These are phyloP conservation scores for Verticillium isaacii DNA, from an alignment of 2,329 filamentous ascomycete genomes.

Conservation along the genomic window DNA sequence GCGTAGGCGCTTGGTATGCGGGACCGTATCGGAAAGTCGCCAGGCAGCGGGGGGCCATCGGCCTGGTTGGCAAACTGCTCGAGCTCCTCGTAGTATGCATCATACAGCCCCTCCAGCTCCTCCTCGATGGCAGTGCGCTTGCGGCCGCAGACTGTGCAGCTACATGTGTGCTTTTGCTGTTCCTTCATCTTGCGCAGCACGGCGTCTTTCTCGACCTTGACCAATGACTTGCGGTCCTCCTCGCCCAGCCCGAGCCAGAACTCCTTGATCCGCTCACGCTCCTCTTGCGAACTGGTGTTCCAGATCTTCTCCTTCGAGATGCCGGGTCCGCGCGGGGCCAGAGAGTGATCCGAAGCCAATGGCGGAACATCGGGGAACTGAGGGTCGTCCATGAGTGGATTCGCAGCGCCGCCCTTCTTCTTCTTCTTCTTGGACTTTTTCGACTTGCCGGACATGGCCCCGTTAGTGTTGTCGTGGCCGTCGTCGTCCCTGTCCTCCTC, in stretches of 20 bases:
- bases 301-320: conserved; percentile 84
- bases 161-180: conserved; percentile 98
- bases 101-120: conserved; percentile 93
- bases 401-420: conserved; percentile 43
- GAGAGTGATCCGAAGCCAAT: conserved; percentile 16
- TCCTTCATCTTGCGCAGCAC: conserved; percentile 99
- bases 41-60: conserved; percentile 63
- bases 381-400: conserved; percentile 12
- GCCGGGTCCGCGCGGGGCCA: conserved; percentile 29
- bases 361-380: conserved; percentile 24
- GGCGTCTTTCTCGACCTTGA: conserved; percentile 98
- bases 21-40: conserved; percentile 56
- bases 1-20: conserved; percentile 54
- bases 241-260: conserved; percentile 96
- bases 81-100: conserved; percentile 96
- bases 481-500: conserved; percentile 37
- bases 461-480: conserved; percentile 24
- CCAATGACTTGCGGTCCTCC: conserved; percentile 87
- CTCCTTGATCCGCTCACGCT: conserved; percentile 94
- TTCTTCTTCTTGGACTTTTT: conserved; percentile 69
- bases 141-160: conserved; percentile 92
- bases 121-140: conserved; percentile 98
- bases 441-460: conserved; percentile 31
- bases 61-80: conserved; percentile 93
- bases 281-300: conserved; percentile 92